Percentiles rank a stretch among this genome's conserved stretches.
These are phyloP conservation scores for Nannizziopsis barbatae DNA, from an alignment of 2,329 filamentous ascomycete genomes.

Conservation along the genomic window DNA sequence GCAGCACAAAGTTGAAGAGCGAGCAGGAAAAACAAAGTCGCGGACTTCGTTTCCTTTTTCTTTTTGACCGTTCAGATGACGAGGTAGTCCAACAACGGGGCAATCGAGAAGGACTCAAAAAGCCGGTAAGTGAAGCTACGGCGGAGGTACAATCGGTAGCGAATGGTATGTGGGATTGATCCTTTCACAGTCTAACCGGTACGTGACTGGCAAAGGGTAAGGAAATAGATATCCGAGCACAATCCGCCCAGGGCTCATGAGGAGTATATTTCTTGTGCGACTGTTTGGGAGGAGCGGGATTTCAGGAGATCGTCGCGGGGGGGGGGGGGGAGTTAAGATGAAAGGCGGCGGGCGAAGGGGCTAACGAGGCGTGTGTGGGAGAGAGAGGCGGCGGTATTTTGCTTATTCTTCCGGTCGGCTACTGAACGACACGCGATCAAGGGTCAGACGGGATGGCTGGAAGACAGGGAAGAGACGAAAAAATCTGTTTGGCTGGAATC, in stretches of 20 bases:
- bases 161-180: conserved; percentile 3
- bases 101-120: not conserved
- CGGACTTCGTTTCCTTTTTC: not conserved
- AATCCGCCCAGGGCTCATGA: not conserved
- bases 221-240: not conserved
- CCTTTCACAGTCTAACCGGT: not conserved
- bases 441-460: not conserved
- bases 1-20: not conserved
- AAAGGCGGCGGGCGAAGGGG: not conserved
- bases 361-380: not conserved
- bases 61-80: not conserved
- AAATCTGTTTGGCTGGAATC: not conserved
- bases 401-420: not conserved
- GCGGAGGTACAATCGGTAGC: conserved; percentile 1
- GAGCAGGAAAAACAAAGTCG: not conserved
- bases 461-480: not conserved
- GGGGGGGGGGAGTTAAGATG: not conserved
- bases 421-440: not conserved
- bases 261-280: conserved; percentile 1
- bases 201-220: no score
- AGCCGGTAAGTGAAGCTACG: conserved; percentile 1
- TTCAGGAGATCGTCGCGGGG: conserved; percentile 4
- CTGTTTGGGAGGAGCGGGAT: conserved; percentile 6
- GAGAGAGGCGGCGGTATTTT: not conserved
- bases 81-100: not conserved